Percentiles rank a stretch among this genome's conserved stretches.
Evolutionary conservation across 768 basidiomycete genomes (phyloP).

Genomic region (Lentinula guzmanii): DNA sequence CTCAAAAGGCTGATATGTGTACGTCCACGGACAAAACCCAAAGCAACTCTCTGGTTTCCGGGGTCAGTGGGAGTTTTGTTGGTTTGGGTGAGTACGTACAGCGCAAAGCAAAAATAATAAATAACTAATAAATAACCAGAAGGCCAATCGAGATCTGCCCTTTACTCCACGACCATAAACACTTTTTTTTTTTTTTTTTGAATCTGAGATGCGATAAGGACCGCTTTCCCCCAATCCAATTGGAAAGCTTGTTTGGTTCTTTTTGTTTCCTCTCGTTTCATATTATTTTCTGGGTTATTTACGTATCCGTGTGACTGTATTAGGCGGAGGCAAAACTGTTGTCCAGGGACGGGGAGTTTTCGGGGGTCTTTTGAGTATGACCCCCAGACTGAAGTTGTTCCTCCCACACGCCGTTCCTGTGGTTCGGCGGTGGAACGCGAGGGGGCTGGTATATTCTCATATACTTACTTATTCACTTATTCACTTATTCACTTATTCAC

Average conservation of each 20-base stretch:
- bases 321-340: background rate
- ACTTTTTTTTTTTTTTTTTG: too few relatives aligned
- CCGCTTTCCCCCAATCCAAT: background rate
- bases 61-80: background rate
- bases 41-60: background rate
- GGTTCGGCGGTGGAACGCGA: background rate
- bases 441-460: background rate
- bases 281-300: background rate
- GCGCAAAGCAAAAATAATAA: background rate
- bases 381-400: background rate
- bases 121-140: too few relatives aligned
- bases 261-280: background rate
- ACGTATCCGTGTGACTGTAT: background rate
- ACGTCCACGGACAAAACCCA: background rate
- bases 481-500: too few relatives aligned
- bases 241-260: background rate
- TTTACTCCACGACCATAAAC: background rate
- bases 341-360: background rate
- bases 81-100: background rate
- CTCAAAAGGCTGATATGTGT: background rate
- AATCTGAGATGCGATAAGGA: constrained; percentile 3
- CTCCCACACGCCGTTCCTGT: background rate
- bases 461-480: too few relatives aligned
- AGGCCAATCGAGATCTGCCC: background rate
- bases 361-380: background rate